Conservation (phyloP, 2,329 filamentous ascomycete species). For the Penicillium expansum region DNA sequence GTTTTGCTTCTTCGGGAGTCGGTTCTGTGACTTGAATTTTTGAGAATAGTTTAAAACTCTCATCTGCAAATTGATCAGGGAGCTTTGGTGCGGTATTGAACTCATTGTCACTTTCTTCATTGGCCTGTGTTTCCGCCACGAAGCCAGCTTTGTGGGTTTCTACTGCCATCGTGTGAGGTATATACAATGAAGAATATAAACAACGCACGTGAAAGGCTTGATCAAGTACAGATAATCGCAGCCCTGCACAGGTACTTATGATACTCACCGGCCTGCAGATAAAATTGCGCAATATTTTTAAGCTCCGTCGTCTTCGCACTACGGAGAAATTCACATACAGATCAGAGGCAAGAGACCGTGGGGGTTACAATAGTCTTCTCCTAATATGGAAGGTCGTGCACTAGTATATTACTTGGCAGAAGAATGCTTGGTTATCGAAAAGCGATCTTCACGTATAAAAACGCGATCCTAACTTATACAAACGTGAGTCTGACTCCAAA, state of each 20-base stretch:
- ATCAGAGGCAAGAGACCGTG: background rate
- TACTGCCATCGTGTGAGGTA: background rate
- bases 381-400: background rate
- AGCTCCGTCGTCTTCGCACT: constrained; percentile 7
- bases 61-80: constrained; percentile 41
- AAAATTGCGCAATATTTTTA: constrained; percentile 14
- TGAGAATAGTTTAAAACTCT: constrained; percentile 45
- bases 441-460: too few relatives aligned
- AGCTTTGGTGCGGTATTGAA: constrained; percentile 28
- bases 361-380: background rate
- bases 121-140: background rate
- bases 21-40: constrained; percentile 40
- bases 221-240: background rate
- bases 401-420: background rate
- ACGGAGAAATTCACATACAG: background rate
- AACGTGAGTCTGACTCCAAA: background rate
- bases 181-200: background rate
- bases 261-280: background rate
- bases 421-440: background rate
- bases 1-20: constrained; percentile 24
- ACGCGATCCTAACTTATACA: too few relatives aligned
- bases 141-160: background rate
- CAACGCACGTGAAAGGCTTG: background rate
- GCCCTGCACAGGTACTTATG: background rate
- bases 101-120: constrained; percentile 2